Percentiles rank a stretch among this genome's conserved stretches.
Evolutionary conservation across 2,329 filamentous ascomycete species (phyloP).

Genomic region (Fusarium piperis): DNA sequence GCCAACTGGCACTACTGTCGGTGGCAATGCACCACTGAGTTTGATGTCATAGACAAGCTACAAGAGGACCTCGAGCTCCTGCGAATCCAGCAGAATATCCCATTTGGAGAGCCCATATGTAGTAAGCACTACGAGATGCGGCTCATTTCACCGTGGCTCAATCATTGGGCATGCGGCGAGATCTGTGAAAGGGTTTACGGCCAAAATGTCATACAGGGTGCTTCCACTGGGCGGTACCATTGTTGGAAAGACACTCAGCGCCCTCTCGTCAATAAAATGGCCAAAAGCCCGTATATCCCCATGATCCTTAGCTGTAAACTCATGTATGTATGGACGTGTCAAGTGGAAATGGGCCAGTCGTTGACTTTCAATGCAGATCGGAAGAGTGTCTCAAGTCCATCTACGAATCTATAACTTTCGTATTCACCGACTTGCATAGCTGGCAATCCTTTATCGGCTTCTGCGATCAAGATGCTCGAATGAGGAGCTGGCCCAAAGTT

Average conservation of each 20-base stretch:
- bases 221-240: neutral
- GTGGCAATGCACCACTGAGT: slow-evolving; percentile 21
- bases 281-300: neutral
- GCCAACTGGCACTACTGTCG: slow-evolving; percentile 13
- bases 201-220: neutral
- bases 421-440: neutral
- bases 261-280: neutral
- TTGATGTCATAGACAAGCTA: neutral
- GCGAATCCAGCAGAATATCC: neutral
- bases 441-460: neutral
- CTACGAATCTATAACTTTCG: neutral
- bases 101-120: neutral
- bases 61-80: neutral
- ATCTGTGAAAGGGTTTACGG: neutral
- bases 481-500: neutral
- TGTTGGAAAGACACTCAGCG: neutral
- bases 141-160: slow-evolving; percentile 1
- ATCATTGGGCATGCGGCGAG: slow-evolving; percentile 5
- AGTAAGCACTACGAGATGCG: neutral
- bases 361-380: neutral
- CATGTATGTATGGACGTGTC: neutral
- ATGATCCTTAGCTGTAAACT: neutral
- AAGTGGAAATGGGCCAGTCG: neutral
- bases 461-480: neutral
- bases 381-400: slow-evolving; percentile 4